phyloP scores from a whole-genome alignment of 2,329 filamentous ascomycete genomes.

The Pseudocercospora fuligena region DNA sequence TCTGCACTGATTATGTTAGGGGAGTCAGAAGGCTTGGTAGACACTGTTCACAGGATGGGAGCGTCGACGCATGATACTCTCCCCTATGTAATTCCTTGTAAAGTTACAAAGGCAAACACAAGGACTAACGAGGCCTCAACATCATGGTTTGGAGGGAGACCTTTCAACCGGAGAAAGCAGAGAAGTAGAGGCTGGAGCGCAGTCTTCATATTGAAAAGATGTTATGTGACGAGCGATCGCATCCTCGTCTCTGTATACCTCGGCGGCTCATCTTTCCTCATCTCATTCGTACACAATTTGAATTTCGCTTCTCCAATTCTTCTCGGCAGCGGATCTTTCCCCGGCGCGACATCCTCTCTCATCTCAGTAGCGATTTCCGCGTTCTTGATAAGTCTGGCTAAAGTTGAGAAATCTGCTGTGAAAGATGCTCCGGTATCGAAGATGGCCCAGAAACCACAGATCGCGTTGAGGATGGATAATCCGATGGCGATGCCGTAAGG shows the following conservation, averaged over 20 bases:
- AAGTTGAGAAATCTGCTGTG: conserved; percentile 16
- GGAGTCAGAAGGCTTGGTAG: too few relatives aligned
- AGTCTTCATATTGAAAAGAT: too few relatives aligned
- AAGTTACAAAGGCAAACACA: too few relatives aligned
- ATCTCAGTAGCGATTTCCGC: conserved; percentile 14
- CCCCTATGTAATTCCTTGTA: too few relatives aligned
- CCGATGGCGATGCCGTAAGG: conserved; percentile 27
- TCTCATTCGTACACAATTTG: not conserved
- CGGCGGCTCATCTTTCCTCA: not conserved
- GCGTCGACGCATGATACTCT: too few relatives aligned
- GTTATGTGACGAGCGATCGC: too few relatives aligned
- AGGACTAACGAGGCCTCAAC: too few relatives aligned
- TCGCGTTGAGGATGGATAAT: conserved; percentile 16
- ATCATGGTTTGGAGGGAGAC: too few relatives aligned
- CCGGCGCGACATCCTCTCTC: conserved; percentile 14
- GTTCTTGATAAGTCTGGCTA: conserved; percentile 15
- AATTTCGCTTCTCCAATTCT: conserved; percentile 17
- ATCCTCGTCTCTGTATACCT: not conserved
- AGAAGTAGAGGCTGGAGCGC: too few relatives aligned
- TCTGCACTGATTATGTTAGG: too few relatives aligned
- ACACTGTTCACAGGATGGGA: too few relatives aligned
- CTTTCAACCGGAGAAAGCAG: too few relatives aligned
- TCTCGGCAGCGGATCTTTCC: conserved; percentile 20
- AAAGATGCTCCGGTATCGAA: conserved; percentile 23
- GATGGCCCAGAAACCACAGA: conserved; percentile 20